Evolutionary conservation across 371 early-diverging fungal genomes (phyloP).

Genomic region (Thermomucor indicae-seudaticae): DNA sequence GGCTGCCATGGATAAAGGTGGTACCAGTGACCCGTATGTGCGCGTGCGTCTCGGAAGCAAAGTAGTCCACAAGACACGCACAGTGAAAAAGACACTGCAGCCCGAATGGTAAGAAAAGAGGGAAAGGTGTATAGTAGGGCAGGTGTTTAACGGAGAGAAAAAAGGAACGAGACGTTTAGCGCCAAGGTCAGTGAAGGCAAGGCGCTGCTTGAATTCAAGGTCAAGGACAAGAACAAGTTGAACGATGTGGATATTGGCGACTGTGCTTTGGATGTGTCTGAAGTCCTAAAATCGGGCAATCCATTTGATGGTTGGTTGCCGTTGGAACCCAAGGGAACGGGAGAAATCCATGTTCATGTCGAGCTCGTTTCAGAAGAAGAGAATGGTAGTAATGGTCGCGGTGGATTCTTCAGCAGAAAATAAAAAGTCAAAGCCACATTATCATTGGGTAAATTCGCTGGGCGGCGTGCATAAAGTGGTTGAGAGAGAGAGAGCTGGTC

Average conservation of each 20-base stretch:
- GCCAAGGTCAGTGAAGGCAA: constrained; percentile 26
- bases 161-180: constrained; percentile 31
- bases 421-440: too few species aligned
- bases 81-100: constrained; percentile 70
- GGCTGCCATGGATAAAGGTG: constrained; percentile 56
- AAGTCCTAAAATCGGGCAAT: constrained; percentile 32
- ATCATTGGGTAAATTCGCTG: too few species aligned
- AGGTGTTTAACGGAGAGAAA: too few species aligned
- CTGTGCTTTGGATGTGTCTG: constrained; percentile 46
- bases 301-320: constrained; percentile 45
- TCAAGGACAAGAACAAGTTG: constrained; percentile 70
- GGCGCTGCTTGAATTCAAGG: constrained; percentile 47
- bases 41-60: constrained; percentile 57
- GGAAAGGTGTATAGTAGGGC: too few species aligned
- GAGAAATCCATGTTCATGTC: constrained; percentile 38
- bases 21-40: constrained; percentile 62
- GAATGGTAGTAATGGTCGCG: not conserved
- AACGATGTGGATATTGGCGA: constrained; percentile 69
- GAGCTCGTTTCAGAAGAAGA: constrained; percentile 8
- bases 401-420: too few species aligned
- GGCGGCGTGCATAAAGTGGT: too few species aligned
- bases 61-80: constrained; percentile 69
- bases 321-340: constrained; percentile 35
- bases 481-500: too few species aligned
- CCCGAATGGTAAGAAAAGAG: too few species aligned